Evolutionary conservation across 495 filamentous ascomycete genomes (phyloP).

Genomic region (Penicillium fimorum): DNA sequence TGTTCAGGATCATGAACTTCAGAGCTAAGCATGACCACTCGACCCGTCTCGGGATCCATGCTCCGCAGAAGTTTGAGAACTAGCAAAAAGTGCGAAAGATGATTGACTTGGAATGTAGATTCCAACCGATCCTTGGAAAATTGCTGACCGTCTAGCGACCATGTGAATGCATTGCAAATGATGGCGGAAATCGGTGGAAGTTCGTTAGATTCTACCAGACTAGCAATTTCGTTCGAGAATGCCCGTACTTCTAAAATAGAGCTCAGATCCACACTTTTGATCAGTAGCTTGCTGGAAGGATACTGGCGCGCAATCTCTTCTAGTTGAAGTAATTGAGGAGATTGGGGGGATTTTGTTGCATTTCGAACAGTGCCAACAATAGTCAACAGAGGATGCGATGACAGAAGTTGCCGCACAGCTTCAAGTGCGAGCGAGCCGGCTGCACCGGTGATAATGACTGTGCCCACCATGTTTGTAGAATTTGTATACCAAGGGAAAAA

Average conservation of each 20-base stretch:
- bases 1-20: slow-evolving; percentile 39
- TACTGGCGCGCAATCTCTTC: background rate
- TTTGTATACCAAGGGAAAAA: background rate
- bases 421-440: slow-evolving; percentile 41
- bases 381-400: slow-evolving; percentile 29
- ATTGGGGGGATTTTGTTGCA: slow-evolving; percentile 11
- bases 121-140: slow-evolving; percentile 41
- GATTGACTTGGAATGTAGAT: slow-evolving; percentile 45
- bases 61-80: slow-evolving; percentile 43
- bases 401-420: slow-evolving; percentile 34
- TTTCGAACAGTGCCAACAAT: slow-evolving; percentile 45
- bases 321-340: slow-evolving; percentile 3
- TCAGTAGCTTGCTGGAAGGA: slow-evolving; percentile 20
- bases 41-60: slow-evolving; percentile 41
- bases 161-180: slow-evolving; percentile 45
- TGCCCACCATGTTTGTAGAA: slow-evolving; percentile 21
- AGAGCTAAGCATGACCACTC: slow-evolving; percentile 44
- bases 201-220: slow-evolving; percentile 30
- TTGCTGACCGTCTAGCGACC: slow-evolving; percentile 18
- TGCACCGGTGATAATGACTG: slow-evolving; percentile 48
- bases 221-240: slow-evolving; percentile 25
- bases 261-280: slow-evolving; percentile 39
- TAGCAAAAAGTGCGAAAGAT: slow-evolving; percentile 45
- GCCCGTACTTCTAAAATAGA: slow-evolving; percentile 38
- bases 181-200: slow-evolving; percentile 45